Percentiles rank a stretch among this genome's conserved stretches.
Conservation (phyloP, 2,329 filamentous ascomycete species). For the Fusarium incarnatum region DNA sequence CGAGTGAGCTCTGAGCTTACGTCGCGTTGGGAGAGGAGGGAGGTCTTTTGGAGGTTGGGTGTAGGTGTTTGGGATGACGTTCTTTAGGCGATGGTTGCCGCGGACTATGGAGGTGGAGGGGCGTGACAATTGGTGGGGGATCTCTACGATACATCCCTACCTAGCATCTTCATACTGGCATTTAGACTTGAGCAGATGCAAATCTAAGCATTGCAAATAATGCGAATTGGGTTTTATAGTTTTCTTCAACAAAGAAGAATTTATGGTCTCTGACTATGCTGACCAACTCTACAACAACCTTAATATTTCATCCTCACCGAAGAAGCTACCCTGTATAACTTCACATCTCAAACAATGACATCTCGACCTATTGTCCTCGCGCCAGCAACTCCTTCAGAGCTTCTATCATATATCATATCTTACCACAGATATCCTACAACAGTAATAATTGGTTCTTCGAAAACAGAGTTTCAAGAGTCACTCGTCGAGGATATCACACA, state of each 20-base stretch:
- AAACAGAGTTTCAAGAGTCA: conserved; percentile 71
- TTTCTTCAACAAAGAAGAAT: neutral
- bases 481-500: conserved; percentile 62
- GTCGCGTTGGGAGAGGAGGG: conserved; percentile 20
- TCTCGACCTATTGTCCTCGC: conserved; percentile 59
- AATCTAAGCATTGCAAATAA: neutral
- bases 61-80: conserved; percentile 46
- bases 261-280: accelerated
- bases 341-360: conserved; percentile 26
- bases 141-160: neutral
- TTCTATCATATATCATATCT: conserved; percentile 74
- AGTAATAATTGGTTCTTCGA: conserved; percentile 76
- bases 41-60: conserved; percentile 22
- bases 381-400: conserved; percentile 66
- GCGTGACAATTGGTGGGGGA: conserved; percentile 36
- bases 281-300: neutral
- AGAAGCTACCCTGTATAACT: conserved; percentile 31
- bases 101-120: conserved; percentile 37
- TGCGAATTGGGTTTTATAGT: neutral
- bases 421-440: conserved; percentile 69
- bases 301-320: neutral
- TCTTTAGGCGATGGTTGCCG: conserved; percentile 16
- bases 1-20: conserved; percentile 33
- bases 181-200: neutral
- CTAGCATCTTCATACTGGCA: neutral